Evolutionary conservation across 2,329 filamentous ascomycete species (phyloP).

Genomic region (Colletotrichum tanaceti): DNA sequence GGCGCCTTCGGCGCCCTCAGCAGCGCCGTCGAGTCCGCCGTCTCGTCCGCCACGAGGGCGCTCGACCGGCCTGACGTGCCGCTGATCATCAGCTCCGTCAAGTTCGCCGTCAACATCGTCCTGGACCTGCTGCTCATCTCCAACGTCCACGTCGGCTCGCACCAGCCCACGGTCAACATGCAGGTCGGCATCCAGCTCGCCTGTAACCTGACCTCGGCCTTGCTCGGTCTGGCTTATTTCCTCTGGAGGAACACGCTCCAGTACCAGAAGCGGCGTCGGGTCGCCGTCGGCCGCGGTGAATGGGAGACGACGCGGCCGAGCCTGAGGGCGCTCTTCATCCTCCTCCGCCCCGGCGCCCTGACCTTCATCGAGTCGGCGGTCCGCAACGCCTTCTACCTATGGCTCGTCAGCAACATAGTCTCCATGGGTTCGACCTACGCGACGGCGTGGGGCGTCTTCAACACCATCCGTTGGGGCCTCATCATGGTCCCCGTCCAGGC

Average conservation of each 20-base stretch:
- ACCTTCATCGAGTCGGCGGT: constrained; percentile 74
- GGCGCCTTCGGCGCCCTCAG: constrained; percentile 71
- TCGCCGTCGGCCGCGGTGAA: constrained; percentile 16
- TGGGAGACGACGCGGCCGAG: constrained; percentile 50
- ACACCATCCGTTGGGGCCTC: constrained; percentile 78
- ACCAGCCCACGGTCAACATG: constrained; percentile 69
- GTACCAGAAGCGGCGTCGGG: constrained; percentile 20
- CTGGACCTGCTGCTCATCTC: constrained; percentile 76
- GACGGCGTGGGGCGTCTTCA: constrained; percentile 80
- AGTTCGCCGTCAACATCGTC: constrained; percentile 74
- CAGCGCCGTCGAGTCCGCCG: constrained; percentile 71
- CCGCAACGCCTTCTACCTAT: constrained; percentile 77
- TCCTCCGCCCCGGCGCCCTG: constrained; percentile 67
- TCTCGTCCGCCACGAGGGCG: constrained; percentile 70
- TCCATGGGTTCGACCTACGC: constrained; percentile 72
- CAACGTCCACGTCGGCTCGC: constrained; percentile 67
- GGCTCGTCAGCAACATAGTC: constrained; percentile 74
- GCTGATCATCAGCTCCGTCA: constrained; percentile 71
- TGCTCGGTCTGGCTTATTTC: constrained; percentile 71
- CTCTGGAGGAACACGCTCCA: constrained; percentile 54
- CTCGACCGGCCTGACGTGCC: constrained; percentile 78
- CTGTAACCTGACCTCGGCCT: constrained; percentile 67
- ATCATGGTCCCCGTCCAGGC: constrained; percentile 79
- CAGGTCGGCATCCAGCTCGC: constrained; percentile 73
- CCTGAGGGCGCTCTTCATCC: constrained; percentile 58